Base-by-base conservation (phyloP, 2,329 filamentous ascomycete genomes). In the Plectosphaerella sp. region DNA sequence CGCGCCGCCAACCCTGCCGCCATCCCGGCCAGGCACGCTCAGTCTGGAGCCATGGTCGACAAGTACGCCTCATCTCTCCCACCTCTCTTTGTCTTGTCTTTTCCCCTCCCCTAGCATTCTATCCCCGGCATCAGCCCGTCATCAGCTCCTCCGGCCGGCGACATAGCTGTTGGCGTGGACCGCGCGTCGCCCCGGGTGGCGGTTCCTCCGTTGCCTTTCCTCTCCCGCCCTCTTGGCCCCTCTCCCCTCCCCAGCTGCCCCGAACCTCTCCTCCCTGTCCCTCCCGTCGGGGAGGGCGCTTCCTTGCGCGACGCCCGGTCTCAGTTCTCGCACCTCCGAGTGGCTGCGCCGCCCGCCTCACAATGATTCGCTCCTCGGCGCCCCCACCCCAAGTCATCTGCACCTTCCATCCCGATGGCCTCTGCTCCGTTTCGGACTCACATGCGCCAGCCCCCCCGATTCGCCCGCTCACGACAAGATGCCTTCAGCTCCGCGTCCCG, bases 61-160 rank as follows among this genome's bases (percentile, higher is more conserved):
- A 83, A 83, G 80, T 84, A 71, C 70, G 79, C 79, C 35, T 37
- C 20, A 36, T 47, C 24, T 53, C 47, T 47, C 41, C 28, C 45
- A 42, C 49, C 52, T 50, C 49, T 52, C 47, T 49, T 50, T 36
- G 45, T 48, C 52, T 52, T 52, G 42, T 43, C 18, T 54, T 15
- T 25, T 42, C 52, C 54, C 41, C 49, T 41, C 49, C 46, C 52
- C 52, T 39, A 43, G 39, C 47, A 28, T 9, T 42, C 49, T 39
- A 20, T 49, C 41, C 47, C 36, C 28, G 41, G 25, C 22, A 15
- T 45, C 45, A 47, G 45, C 45, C 42, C 45, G 10, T 18, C n/a
- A 12, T 33, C 45, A 28, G 10, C 20, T 45, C 37, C 47, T 47
- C 48, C 20, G 39, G 39, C 47, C 51, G 48, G 51, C 46, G 22